Percentiles rank a stretch among this genome's conserved stretches.
phyloP scores from a whole-genome alignment of 2,329 filamentous ascomycete genomes.

The Purpureocillium takamizusanense region DNA sequence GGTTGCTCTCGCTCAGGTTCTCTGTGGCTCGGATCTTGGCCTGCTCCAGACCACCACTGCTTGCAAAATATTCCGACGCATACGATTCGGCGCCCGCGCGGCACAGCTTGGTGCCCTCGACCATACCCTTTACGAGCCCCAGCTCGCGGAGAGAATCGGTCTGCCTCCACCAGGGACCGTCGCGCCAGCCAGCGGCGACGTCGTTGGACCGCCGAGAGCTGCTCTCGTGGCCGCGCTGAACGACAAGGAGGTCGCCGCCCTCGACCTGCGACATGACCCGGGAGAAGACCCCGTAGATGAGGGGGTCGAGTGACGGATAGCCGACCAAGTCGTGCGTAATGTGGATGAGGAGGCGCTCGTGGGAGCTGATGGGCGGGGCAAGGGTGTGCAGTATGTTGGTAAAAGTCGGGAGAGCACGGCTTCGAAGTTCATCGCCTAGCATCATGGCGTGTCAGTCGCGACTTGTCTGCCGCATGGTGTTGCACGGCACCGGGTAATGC shows the following conservation, averaged over 20 bases:
- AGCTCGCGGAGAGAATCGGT: slow-evolving; percentile 62
- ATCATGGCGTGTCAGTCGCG: background rate
- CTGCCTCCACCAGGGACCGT: slow-evolving; percentile 94
- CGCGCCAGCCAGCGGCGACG: slow-evolving; percentile 65
- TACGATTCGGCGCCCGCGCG: slow-evolving; percentile 85
- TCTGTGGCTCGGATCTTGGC: slow-evolving; percentile 74
- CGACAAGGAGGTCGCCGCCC: slow-evolving; percentile 86
- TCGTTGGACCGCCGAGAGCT: slow-evolving; percentile 56
- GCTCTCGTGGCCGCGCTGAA: slow-evolving; percentile 86
- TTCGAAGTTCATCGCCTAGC: slow-evolving; percentile 75
- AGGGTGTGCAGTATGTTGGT: slow-evolving; percentile 91
- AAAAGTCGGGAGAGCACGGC: slow-evolving; percentile 86
- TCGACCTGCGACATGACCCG: slow-evolving; percentile 99
- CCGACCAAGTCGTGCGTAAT: slow-evolving; percentile 92
- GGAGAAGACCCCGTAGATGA: slow-evolving; percentile 86
- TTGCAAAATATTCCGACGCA: slow-evolving; percentile 72
- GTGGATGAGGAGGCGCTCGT: slow-evolving; percentile 94
- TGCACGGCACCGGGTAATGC: slow-evolving; percentile 2
- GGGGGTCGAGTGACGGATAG: slow-evolving; percentile 87
- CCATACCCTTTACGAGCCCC: slow-evolving; percentile 67
- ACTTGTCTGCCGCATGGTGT: background rate
- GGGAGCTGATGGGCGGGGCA: slow-evolving; percentile 90
- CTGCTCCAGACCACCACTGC: slow-evolving; percentile 68
- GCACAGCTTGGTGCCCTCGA: slow-evolving; percentile 85
- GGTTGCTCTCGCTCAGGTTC: slow-evolving; percentile 73